Evolutionary conservation across 2,329 filamentous ascomycete species (phyloP).

Genomic region (Fusarium cicatricum): DNA sequence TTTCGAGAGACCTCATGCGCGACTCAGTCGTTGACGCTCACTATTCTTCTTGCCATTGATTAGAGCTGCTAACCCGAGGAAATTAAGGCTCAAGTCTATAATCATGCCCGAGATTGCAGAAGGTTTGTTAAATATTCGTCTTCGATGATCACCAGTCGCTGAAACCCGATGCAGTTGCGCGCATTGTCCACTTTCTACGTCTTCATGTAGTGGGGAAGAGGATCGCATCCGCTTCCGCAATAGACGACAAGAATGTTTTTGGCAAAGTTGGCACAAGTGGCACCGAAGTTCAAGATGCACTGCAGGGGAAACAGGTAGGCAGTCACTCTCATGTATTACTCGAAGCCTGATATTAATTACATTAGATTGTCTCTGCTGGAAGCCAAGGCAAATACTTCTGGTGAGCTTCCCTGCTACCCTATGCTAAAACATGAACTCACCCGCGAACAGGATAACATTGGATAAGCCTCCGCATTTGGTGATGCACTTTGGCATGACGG

Average conservation of each 20-base stretch:
- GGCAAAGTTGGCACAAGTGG: slow-evolving; percentile 88
- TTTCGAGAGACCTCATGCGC: slow-evolving; percentile 3
- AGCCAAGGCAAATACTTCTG: slow-evolving; percentile 99
- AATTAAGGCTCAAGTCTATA: background rate
- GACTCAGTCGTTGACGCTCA: slow-evolving; percentile 16
- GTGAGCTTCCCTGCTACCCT: slow-evolving; percentile 47
- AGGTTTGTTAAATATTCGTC: slow-evolving; percentile 48
- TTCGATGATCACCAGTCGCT: slow-evolving; percentile 3
- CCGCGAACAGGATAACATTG: slow-evolving; percentile 56
- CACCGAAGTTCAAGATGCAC: slow-evolving; percentile 73
- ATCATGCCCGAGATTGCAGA: slow-evolving; percentile 71
- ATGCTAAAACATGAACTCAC: background rate
- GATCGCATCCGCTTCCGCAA: slow-evolving; percentile 73
- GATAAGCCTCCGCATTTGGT: slow-evolving; percentile 84
- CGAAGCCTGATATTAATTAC: background rate
- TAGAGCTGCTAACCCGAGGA: background rate
- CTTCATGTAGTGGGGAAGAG: slow-evolving; percentile 85
- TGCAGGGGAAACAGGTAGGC: slow-evolving; percentile 73
- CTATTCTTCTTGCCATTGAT: background rate
- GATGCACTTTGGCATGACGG: slow-evolving; percentile 84
- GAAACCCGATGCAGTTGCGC: slow-evolving; percentile 67
- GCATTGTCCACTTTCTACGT: slow-evolving; percentile 85
- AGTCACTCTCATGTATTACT: background rate
- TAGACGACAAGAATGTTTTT: slow-evolving; percentile 86
- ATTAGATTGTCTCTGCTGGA: slow-evolving; percentile 68